These are phyloP conservation scores for Teunomyces pallodes DNA, from an alignment of 805 yeast species.

Conservation along the genomic window DNA sequence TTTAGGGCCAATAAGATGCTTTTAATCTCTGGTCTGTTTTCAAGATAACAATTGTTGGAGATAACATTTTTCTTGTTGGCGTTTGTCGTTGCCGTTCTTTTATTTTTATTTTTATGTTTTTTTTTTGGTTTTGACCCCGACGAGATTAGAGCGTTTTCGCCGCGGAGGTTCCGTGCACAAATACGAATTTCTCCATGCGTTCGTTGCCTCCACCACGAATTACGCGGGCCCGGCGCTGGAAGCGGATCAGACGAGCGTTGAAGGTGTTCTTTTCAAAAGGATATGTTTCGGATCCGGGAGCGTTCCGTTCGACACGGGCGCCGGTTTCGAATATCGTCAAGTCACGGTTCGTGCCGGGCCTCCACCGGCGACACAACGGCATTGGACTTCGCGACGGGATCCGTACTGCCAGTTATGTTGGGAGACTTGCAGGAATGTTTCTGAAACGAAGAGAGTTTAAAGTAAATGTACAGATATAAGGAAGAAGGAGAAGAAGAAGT, in stretches of 20 bases:
- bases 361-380: slow-evolving; percentile 10
- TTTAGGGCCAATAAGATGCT: no score
- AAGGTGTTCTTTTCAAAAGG: slow-evolving; percentile 27
- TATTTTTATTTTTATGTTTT: not conserved
- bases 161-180: slow-evolving; percentile 1
- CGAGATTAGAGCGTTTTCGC: not conserved
- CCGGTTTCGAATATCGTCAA: slow-evolving; percentile 22
- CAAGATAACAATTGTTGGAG: no score
- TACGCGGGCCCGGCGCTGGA: slow-evolving; percentile 31
- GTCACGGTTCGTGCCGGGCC: slow-evolving; percentile 21
- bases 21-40: no score
- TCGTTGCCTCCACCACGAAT: slow-evolving; percentile 34
- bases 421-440: slow-evolving; percentile 18
- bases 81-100: no score
- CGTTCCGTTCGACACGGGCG: slow-evolving; percentile 11
- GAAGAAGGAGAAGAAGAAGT: not conserved
- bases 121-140: not conserved
- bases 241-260: slow-evolving; percentile 27
- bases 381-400: slow-evolving; percentile 16
- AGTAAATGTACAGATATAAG: not conserved
- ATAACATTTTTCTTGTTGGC: no score
- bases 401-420: slow-evolving; percentile 16
- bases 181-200: slow-evolving; percentile 6
- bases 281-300: slow-evolving; percentile 24
- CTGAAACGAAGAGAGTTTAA: slow-evolving; percentile 8